phyloP scores from a whole-genome alignment of 1,284 basidiomycete species.

The Chondrostereum purpureum region DNA sequence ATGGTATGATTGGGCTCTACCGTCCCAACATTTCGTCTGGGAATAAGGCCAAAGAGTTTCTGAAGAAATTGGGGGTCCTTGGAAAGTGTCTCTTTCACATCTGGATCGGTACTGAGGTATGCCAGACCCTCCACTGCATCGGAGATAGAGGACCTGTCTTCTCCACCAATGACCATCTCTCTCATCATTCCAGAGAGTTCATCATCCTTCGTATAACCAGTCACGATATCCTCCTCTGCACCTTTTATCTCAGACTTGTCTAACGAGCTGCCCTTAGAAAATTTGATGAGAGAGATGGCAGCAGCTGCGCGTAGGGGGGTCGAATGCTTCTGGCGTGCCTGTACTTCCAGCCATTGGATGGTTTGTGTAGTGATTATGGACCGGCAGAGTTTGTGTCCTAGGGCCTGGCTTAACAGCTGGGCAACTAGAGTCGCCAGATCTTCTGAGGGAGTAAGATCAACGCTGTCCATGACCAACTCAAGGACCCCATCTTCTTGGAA shows the following conservation, averaged over 20 bases:
- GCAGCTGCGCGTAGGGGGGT: slow-evolving; percentile 50
- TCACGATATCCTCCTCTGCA: slow-evolving; percentile 22
- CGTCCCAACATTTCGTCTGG: slow-evolving; percentile 36
- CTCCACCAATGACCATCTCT: slow-evolving; percentile 40
- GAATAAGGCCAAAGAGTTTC: slow-evolving; percentile 54
- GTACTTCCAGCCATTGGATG: slow-evolving; percentile 54
- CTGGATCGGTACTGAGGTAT: slow-evolving; percentile 66
- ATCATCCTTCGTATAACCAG: slow-evolving; percentile 30
- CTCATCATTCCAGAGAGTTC: slow-evolving; percentile 53
- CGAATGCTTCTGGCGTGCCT: slow-evolving; percentile 43
- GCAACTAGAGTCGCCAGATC: slow-evolving; percentile 50
- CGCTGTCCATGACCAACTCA: slow-evolving; percentile 55
- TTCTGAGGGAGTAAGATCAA: slow-evolving; percentile 53
- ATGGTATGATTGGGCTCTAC: slow-evolving; percentile 41
- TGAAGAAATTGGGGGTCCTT: slow-evolving; percentile 50
- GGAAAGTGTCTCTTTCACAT: slow-evolving; percentile 61
- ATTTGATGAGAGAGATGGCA: slow-evolving; percentile 73
- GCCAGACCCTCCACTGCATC: slow-evolving; percentile 81
- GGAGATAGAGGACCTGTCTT: slow-evolving; percentile 33
- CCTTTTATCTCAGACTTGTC: slow-evolving; percentile 36
- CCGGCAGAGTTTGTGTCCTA: slow-evolving; percentile 67
- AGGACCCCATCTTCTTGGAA: slow-evolving; percentile 56
- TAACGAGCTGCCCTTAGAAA: slow-evolving; percentile 49
- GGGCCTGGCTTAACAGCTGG: slow-evolving; percentile 66
- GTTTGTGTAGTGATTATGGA: slow-evolving; percentile 49